Evolutionary conservation across 768 basidiomycete genomes (phyloP).

Genomic region (Leccinum boreale): DNA sequence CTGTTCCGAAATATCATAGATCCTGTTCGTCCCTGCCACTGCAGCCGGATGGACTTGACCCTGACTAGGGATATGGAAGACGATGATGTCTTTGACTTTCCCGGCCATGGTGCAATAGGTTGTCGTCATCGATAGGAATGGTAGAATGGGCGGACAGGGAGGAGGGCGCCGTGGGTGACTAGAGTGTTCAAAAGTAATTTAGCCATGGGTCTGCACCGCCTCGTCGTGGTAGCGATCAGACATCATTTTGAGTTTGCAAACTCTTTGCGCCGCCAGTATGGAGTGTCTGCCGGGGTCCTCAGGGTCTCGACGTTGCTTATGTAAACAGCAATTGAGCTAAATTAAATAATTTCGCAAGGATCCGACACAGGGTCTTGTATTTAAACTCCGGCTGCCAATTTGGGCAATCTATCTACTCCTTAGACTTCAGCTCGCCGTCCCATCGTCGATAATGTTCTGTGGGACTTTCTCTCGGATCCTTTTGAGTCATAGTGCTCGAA

Average conservation of each 20-base stretch:
- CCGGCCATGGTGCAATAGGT: background rate
- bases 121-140: background rate
- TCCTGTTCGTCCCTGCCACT: slow-evolving; percentile 7
- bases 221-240: background rate
- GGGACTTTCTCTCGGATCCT: background rate
- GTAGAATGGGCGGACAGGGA: background rate
- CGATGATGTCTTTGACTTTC: slow-evolving; percentile 19
- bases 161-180: background rate
- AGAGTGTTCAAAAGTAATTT: background rate
- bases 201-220: background rate
- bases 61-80: slow-evolving; percentile 14
- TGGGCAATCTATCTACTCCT: background rate
- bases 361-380: background rate
- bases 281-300: background rate
- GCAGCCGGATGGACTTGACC: slow-evolving; percentile 29
- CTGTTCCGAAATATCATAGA: slow-evolving; percentile 12
- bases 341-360: background rate
- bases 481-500: background rate
- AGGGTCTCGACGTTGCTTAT: background rate
- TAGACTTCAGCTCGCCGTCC: background rate
- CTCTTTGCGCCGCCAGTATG: background rate
- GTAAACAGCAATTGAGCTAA: background rate
- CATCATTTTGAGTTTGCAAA: background rate
- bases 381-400: background rate
- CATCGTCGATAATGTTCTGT: background rate